phyloP scores from a whole-genome alignment of 1,139 yeast species.

The Pichia norvegensis region DNA sequence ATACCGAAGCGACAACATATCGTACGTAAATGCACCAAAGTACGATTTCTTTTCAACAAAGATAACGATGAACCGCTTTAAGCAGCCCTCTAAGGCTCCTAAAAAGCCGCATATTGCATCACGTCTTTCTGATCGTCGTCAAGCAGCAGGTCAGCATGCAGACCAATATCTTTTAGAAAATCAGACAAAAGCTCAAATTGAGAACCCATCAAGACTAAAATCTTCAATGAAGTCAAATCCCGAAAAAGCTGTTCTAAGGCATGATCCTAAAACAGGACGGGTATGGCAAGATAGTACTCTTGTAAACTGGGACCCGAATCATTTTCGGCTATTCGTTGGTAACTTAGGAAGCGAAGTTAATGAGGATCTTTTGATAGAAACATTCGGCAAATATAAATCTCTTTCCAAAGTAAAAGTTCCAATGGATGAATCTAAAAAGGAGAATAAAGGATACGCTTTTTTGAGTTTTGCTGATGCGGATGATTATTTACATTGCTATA shows the following conservation, averaged over 20 bases:
- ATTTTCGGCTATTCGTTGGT: slow-evolving; percentile 68
- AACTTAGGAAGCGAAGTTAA: slow-evolving; percentile 63
- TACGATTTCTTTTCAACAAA: too few species aligned
- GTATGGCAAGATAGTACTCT: slow-evolving; percentile 43
- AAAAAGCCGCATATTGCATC: slow-evolving; percentile 22
- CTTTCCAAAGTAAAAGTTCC: slow-evolving; percentile 51
- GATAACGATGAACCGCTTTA: slow-evolving; percentile 1
- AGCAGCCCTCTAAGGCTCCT: slow-evolving; percentile 1
- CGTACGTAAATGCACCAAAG: too few species aligned
- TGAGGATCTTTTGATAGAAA: slow-evolving; percentile 43
- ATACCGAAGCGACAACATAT: too few species aligned
- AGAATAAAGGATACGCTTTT: slow-evolving; percentile 62
- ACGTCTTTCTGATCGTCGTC: slow-evolving; percentile 45
- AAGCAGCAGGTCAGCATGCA: slow-evolving; percentile 39
- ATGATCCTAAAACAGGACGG: slow-evolving; percentile 27
- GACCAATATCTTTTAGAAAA: slow-evolving; percentile 27
- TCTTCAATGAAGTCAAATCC: not conserved
- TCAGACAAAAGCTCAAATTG: slow-evolving; percentile 9
- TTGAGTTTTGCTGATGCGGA: slow-evolving; percentile 56
- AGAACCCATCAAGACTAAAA: slow-evolving; percentile 1
- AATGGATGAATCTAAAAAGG: slow-evolving; percentile 29
- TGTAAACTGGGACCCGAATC: slow-evolving; percentile 36
- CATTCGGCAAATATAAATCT: slow-evolving; percentile 45
- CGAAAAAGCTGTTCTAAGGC: slow-evolving; percentile 12
- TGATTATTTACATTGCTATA: slow-evolving; percentile 62